Base-by-base conservation (phyloP, 129 eudicot species). In the Helianthus tuberosus region DNA sequence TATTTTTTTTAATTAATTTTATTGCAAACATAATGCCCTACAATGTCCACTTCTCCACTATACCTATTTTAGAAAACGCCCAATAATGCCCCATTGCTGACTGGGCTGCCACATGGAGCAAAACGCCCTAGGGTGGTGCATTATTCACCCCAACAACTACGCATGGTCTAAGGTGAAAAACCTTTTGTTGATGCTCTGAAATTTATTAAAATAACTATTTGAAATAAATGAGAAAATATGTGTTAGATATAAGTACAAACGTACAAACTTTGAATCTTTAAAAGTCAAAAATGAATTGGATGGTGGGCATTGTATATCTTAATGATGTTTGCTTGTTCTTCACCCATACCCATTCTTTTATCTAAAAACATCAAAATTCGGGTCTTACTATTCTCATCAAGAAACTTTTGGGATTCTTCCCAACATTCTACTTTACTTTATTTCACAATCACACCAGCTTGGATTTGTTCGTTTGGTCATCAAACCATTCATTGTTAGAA, bases 381-480 rank as follows among this genome's bases (percentile, higher is more conserved):
- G 75, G 80, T 76, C 39, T 68, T 46, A 32, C 61, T 47, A 47
- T 76, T 76, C 80, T 58, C 68, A 69, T 76, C 69, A 76, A 76
- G 27, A 47, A 68, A 44, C 80, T 76, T 76, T 67, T 29, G 38
- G 20, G 69, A 76, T 76, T 68, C 75, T 58, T 68, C 29, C 51
- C 2, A 58, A 69, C 80, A 76, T 68, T 76, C 62, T 68, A 46
- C 63, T 58, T 61, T 68, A 57, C 75, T 68, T 68, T 76, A 41
- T 67, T 68, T 76, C 69, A 58, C 59, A 32, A 68, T 76, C 69
- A 44, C 60, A 67, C 66, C 69, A 66, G 59, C 66, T 76, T 53
- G 50, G 52, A 41, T 68, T 76, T 76, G 63, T 58, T 69, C 66
- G 10, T 75, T 39, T 38, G 13, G 64, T 64, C 65, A 64, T 64